Base-by-base conservation (phyloP, 148 eudicot species). In the Silene latifolia region DNA sequence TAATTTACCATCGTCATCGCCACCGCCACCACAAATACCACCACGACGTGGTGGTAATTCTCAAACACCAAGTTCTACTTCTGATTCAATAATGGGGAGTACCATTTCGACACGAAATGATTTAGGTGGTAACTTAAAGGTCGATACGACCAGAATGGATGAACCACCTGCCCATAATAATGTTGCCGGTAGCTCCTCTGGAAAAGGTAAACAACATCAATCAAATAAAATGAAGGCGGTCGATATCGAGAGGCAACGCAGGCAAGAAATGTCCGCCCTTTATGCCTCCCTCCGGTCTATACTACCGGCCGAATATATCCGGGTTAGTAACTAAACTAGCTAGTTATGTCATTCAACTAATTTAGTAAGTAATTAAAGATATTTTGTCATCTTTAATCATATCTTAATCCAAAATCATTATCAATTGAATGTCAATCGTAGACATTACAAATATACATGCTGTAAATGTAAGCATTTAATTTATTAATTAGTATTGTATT, bases 251-350 rank as follows among this genome's bases (percentile, higher is more conserved):
- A 73, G 80, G 20, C 58, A 25, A 29, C 25, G 80, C 20, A 77
- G 80, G 67, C 74, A 63, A 7, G 80, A 61, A 19, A 77, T 77
- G 80, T 29, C 80, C 39, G 19, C 61, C 24, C 63, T 77, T 6
- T 71, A 63, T 51, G 23, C 60, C 19, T 72, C 74, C 19, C 80
- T 77, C 20, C 80, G 80, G 23, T 77, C 75, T 6, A 53, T 69
- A 8, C 44, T 77, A 19, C 80, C 80, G 10, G 56, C 71, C 29
- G 39, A 21, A 4, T 25, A 42, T 44, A 32, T 63, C 21, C 62
- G 48, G 80, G 80, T 77, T 44, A 44, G 29, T 69, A 27, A 27
- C 29, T 27, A 27, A 27, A 27, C 29, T 27, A n/a, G n/a, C n/a
- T n/a, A n/a, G n/a, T n/a, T 27, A 27, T 48, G 44, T 48, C 4